Percentiles rank a stretch among this genome's conserved stretches.
phyloP scores from a whole-genome alignment of 2,329 filamentous ascomycete species.

The Neurospora crassa region DNA sequence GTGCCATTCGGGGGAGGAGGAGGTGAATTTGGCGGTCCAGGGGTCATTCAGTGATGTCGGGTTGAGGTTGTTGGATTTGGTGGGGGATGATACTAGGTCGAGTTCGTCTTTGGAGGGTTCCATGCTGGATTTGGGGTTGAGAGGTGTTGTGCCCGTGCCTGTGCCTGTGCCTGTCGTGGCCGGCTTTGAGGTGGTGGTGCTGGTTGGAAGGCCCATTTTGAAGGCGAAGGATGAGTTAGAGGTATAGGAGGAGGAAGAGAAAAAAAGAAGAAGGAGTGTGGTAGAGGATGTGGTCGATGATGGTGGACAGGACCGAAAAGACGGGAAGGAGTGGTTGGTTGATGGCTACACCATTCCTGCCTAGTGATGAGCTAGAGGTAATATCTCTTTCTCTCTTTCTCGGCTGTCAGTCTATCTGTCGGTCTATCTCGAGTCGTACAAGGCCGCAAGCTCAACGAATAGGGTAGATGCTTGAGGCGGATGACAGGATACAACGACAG shows the following conservation, averaged over 20 bases:
- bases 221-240: background rate
- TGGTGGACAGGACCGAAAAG: background rate
- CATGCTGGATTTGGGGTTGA: background rate
- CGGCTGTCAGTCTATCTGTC: background rate
- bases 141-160: background rate
- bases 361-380: background rate
- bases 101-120: background rate
- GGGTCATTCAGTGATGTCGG: background rate
- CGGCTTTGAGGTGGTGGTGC: background rate
- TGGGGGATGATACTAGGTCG: background rate
- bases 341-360: background rate
- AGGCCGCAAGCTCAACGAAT: background rate
- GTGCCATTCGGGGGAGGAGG: background rate
- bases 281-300: background rate
- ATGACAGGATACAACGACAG: background rate
- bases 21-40: background rate
- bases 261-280: too few species aligned
- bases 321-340: background rate
- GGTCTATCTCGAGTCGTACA: background rate
- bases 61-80: too few species aligned
- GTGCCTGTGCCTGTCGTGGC: background rate
- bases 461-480: background rate
- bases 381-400: background rate
- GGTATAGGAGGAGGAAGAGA: background rate
- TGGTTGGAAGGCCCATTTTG: background rate